Evolutionary conservation across 2,329 filamentous ascomycete genomes (phyloP), one percentile per base, ranked within the genome.

Genomic region (Clarireedia hainanense): DNA sequence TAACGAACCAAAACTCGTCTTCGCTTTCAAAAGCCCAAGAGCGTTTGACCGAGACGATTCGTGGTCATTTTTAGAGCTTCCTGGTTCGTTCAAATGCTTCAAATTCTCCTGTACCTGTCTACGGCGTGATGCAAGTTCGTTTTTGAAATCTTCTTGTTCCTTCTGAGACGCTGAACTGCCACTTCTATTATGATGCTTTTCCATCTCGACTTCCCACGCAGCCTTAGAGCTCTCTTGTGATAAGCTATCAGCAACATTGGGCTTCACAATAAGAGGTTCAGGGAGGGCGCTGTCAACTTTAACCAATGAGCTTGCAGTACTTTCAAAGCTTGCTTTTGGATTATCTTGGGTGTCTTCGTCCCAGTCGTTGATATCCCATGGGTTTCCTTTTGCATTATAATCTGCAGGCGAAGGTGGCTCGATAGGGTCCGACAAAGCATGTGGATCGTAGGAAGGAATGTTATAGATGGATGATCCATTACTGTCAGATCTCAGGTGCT

Each of bases 401-500:
- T 69, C 66, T 15, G 70, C 63, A 30, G 62, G 57, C 2, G 59
- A 57, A 27, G 42, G 3, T 47, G 61, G 49, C 12, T 72, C 67
- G 1, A 66, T 64, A 0, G 68, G 63, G 50, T 73, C 72, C 0
- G 62, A 48, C 2, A 70, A 71, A 54, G 74, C 74, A 6, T 68
- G 68, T 9, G 74, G 71, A 9, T 72, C 72, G 15, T 74, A 65
- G n/a, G 59, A 72, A 24, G 71, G 72, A 55, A 73, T 73, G 26
- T 80, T 82, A 62, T 89, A 90, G 26, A 94, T 77, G 0, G 90
- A 95, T 0, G 92, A 97, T 14, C 83, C 80, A 57, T 85, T 86
- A 72, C 92, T 97, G 60, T 86, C 83, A 36, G 83, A 83, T 50
- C 94, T 84, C 42, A 97, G 74, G 74, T 97, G 94, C 59, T 91